phyloP scores from a whole-genome alignment of 495 filamentous ascomycete species.

The Penicillium psychrofluorescens region DNA sequence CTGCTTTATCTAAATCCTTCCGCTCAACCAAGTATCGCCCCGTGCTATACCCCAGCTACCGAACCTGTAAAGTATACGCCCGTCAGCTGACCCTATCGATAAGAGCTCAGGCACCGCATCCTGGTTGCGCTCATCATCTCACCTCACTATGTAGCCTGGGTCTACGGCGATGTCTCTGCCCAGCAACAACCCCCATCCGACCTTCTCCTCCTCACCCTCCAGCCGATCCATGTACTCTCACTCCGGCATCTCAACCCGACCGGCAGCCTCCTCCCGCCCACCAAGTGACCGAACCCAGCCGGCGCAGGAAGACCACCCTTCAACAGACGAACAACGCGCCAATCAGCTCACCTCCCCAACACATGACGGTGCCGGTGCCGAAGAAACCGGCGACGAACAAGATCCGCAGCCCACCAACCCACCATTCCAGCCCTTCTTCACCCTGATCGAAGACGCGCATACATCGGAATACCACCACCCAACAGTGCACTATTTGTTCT shows the following conservation, averaged over 20 bases:
- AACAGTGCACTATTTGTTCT: slow-evolving; percentile 84
- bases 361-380: slow-evolving; percentile 4
- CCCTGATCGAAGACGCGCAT: slow-evolving; percentile 41
- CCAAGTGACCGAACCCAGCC: slow-evolving; percentile 16
- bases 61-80: too few relatives aligned
- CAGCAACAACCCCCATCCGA: slow-evolving; percentile 9
- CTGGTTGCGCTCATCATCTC: slow-evolving; percentile 16
- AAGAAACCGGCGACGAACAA: slow-evolving; percentile 2
- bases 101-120: slow-evolving; percentile 13
- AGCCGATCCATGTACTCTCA: slow-evolving; percentile 15
- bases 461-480: slow-evolving; percentile 59
- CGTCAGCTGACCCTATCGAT: slow-evolving; percentile 10
- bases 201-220: slow-evolving; percentile 24
- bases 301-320: slow-evolving; percentile 5
- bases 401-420: slow-evolving; percentile 7
- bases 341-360: slow-evolving; percentile 2
- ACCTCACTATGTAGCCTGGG: slow-evolving; percentile 22
- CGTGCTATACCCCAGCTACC: too few relatives aligned
- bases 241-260: background rate
- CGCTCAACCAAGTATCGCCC: too few relatives aligned
- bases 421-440: slow-evolving; percentile 46
- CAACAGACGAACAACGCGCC: slow-evolving; percentile 7
- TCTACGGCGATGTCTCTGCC: slow-evolving; percentile 30
- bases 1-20: too few relatives aligned
- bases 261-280: slow-evolving; percentile 11